Conservation (phyloP, 768 basidiomycete genomes). For the Hypholoma fasciculare region DNA sequence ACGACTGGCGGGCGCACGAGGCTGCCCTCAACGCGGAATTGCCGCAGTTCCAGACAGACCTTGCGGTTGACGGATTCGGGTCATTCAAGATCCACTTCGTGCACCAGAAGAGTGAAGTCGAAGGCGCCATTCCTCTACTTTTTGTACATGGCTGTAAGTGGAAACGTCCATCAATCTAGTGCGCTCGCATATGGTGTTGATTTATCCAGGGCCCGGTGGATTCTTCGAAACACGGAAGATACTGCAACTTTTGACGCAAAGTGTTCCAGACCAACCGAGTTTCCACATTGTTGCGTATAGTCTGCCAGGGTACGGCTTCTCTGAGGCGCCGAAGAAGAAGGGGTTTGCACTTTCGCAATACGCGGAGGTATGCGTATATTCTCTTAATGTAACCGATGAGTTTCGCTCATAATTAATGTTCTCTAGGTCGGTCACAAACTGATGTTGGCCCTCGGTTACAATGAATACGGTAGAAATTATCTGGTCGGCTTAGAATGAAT, state of each 20-base stretch:
- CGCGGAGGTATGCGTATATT: conserved; percentile 33
- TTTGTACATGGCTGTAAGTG: conserved; percentile 54
- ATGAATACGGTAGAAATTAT: conserved; percentile 43
- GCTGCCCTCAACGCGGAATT: conserved; percentile 47
- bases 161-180: background rate
- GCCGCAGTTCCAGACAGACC: conserved; percentile 57
- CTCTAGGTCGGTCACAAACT: conserved; percentile 36
- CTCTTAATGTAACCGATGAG: background rate
- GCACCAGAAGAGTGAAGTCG: conserved; percentile 46
- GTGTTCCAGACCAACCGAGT: conserved; percentile 44
- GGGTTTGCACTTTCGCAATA: conserved; percentile 51
- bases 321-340: conserved; percentile 51
- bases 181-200: background rate
- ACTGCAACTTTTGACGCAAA: conserved; percentile 48
- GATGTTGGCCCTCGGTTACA: conserved; percentile 50
- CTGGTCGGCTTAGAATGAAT: conserved; percentile 30
- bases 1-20: conserved; percentile 57
- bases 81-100: conserved; percentile 54
- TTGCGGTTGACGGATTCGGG: conserved; percentile 48
- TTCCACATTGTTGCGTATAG: conserved; percentile 65
- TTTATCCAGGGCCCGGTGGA: conserved; percentile 55
- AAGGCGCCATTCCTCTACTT: conserved; percentile 42
- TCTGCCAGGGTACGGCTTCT: conserved; percentile 64
- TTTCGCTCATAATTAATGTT: background rate
- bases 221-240: conserved; percentile 60